Evolutionary conservation across 805 yeast species (phyloP).

Genomic region (Monosporozyma servazzii): DNA sequence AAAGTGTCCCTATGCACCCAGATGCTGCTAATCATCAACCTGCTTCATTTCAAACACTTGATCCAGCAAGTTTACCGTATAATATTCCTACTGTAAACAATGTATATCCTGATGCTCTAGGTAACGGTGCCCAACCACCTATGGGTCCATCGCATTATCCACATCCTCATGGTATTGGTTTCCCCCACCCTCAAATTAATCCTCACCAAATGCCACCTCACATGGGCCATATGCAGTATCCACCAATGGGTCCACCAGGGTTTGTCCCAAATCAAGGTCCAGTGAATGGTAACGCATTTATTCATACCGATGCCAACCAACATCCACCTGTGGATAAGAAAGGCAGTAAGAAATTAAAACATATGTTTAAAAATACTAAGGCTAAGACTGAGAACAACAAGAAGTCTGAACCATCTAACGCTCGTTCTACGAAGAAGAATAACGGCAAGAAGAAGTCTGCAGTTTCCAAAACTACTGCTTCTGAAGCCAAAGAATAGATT

Average conservation of each 20-base stretch:
- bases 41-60: slow-evolving; percentile 6
- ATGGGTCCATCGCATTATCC: not conserved
- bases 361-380: slow-evolving; percentile 3
- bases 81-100: slow-evolving; percentile 17
- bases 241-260: not conserved
- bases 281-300: slow-evolving; percentile 9
- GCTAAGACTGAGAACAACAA: not conserved
- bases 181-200: not conserved
- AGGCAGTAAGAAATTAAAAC: slow-evolving; percentile 8
- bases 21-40: slow-evolving; percentile 5
- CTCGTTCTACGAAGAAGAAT: not conserved
- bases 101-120: not conserved
- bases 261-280: slow-evolving; percentile 2
- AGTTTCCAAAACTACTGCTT: not conserved
- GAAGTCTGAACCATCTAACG: not conserved
- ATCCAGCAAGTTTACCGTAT: slow-evolving; percentile 22
- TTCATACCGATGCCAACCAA: not conserved
- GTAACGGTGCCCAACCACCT: slow-evolving; percentile 5
- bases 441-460: not conserved
- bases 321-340: slow-evolving; percentile 8
- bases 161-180: not conserved
- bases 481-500: not conserved
- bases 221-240: slow-evolving; percentile 5
- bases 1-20: not conserved
- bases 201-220: slow-evolving; percentile 6